Evolutionary conservation across 345 rosid genomes (phyloP), one percentile per base, ranked within the genome.

Genomic region (Arabis hirsuta): DNA sequence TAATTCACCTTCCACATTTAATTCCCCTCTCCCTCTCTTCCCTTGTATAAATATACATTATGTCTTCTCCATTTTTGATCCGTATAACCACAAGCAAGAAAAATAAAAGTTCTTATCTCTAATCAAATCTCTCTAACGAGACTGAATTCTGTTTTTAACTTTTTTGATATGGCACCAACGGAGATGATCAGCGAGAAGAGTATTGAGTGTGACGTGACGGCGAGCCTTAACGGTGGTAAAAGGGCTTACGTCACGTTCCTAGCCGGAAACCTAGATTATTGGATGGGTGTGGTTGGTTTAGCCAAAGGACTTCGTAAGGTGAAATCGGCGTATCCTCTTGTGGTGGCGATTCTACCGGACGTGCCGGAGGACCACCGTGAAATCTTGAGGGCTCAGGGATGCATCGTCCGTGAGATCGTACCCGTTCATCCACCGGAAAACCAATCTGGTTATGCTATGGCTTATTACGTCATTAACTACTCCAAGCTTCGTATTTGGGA

Each of bases 401-500:
- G 91, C 32, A 73, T 84, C 6, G 59, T 88, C 42, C 79, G 82
- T 7, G 86, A 84, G 69, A 88, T 88, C 0, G 79, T 83, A 7
- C 91, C 94, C 0, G 73, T 88, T 0, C 24, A 79, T 47, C 89
- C 91, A 0, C 94, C 91, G 8, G 76, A 76, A 52, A 87, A 81
- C 67, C 81, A 82, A 44, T 71, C 79, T 0, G 74, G 79, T 63
- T 88, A 84, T 19, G 86, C 93, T 57, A 83, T 88, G 93, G 83
- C 93, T 9, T 84, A 88, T 26, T 88, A 88, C 48, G 89, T 88
- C 73, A 84, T 88, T 76, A 88, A 86, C 74, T 88, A 88, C 79
- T 86, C 91, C 16, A 88, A 88, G 55, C 94, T 88, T 58, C 89
- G 94, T 27, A 88, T 88, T 43, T 88, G 94, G 94, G 90, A 86